Conservation (phyloP, 441 rosid species). For the Corymbia citriodora region DNA sequence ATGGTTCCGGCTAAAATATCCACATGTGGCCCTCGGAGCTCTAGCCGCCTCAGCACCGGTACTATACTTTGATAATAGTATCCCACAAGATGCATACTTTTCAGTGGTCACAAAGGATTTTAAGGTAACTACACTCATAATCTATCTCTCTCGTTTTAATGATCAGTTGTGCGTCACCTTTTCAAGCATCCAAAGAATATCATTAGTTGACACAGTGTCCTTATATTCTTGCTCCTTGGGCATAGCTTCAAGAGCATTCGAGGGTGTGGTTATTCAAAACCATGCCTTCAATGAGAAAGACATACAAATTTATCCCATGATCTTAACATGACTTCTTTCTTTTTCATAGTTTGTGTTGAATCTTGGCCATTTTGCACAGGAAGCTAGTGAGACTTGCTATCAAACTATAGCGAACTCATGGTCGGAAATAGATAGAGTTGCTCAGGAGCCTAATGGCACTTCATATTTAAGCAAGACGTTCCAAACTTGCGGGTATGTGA, state of each 20-base stretch:
- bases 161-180: neutral
- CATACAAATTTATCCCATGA: neutral
- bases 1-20: constrained; percentile 59
- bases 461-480: neutral
- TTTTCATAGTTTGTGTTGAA: neutral
- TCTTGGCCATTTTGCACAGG: neutral
- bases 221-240: neutral
- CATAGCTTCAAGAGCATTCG: neutral
- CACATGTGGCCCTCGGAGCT: constrained; percentile 46
- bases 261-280: neutral
- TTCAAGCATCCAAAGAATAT: neutral
- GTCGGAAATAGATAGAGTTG: constrained; percentile 14
- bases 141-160: neutral
- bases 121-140: constrained; percentile 17
- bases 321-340: neutral
- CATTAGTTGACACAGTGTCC: neutral
- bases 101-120: constrained; percentile 40
- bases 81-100: constrained; percentile 38
- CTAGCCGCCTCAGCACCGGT: constrained; percentile 67
- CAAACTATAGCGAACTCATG: constrained; percentile 8
- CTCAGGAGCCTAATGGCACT: constrained; percentile 1
- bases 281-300: neutral
- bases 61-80: constrained; percentile 44
- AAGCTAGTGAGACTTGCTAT: constrained; percentile 16
- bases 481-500: neutral